Conservation (phyloP, 2,329 filamentous ascomycete genomes). For the Xylaria sp. region DNA sequence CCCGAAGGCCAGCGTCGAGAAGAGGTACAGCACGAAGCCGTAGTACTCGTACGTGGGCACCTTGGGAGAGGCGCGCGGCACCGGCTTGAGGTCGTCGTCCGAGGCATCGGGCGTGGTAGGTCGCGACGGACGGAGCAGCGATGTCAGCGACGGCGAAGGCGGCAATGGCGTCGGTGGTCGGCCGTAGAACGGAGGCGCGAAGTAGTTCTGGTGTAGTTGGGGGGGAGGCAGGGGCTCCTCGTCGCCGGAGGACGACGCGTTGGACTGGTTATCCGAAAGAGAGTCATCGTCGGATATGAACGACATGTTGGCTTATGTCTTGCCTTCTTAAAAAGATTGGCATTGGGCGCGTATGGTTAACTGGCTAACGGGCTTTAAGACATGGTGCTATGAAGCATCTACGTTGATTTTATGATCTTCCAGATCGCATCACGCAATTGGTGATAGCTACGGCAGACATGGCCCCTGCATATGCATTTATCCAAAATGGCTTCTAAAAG, state of each 20-base stretch:
- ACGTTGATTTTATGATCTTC: background rate
- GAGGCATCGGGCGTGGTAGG: constrained; percentile 92
- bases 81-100: constrained; percentile 77
- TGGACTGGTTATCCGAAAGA: constrained; percentile 35
- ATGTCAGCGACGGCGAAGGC: constrained; percentile 89
- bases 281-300: constrained; percentile 32
- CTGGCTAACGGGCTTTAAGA: background rate
- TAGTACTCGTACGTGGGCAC: constrained; percentile 99
- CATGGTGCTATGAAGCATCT: background rate
- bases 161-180: constrained; percentile 93
- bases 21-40: constrained; percentile 94
- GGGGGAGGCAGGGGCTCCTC: constrained; percentile 44
- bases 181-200: constrained; percentile 91
- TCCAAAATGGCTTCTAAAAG: background rate
- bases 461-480: background rate
- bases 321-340: background rate
- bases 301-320: constrained; percentile 25
- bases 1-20: constrained; percentile 79
- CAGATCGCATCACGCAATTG: background rate
- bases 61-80: constrained; percentile 85
- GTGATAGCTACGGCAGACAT: background rate
- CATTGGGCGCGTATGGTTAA: background rate
- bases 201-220: constrained; percentile 57
- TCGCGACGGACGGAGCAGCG: constrained; percentile 85
- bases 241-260: constrained; percentile 35